Base-by-base conservation (phyloP, 768 basidiomycete species). In the Postia placenta region DNA sequence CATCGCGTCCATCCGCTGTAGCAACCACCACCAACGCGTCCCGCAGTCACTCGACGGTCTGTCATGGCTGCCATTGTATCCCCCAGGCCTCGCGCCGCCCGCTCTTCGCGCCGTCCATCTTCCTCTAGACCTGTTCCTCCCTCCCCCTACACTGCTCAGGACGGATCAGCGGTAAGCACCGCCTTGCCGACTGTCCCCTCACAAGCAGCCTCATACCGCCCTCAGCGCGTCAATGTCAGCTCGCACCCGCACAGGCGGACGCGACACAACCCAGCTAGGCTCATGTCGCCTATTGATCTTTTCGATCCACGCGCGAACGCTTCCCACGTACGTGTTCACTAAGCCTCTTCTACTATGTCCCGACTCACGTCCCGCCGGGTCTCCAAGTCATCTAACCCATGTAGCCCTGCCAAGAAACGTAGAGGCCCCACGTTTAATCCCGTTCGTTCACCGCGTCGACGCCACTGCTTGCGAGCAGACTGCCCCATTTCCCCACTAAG, bases 1-100 rank as follows among this genome's bases (percentile, higher is more conserved):
- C 33, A 37, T 11, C 23, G 22, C 39, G 30, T 49, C 43, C 48
- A 51, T 28, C 28, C 54, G 53, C 48, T 45, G 52, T 48, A 44
- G 35, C 47, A 23, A 54, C 40, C 46, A 20, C 46, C 52, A 15
- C 47, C 52, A 22, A 49, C 49, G 24, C 42, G 38, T 37, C 39
- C 47, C 48, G 17, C 40, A n/a, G 48, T 48, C 43, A 24, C 47
- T 25, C 39, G 48, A 22, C 19, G 28, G 25, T 20, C 53, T 36
- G 46, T 56, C 54, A 73, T 74, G 70, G 67, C 69, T 54, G 57
- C 71, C 62, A 73, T 78, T 64, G 51, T 72, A 59, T 67, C 71
- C 14, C 70, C 73, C 20, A 60, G 64, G 7, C 69, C 72, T 11
- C 68, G 67, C 57, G 53, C 54, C 47, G 64, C 67, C 52, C 60